phyloP scores from a whole-genome alignment of 768 basidiomycete species.

The Pleurotus tuoliensis region DNA sequence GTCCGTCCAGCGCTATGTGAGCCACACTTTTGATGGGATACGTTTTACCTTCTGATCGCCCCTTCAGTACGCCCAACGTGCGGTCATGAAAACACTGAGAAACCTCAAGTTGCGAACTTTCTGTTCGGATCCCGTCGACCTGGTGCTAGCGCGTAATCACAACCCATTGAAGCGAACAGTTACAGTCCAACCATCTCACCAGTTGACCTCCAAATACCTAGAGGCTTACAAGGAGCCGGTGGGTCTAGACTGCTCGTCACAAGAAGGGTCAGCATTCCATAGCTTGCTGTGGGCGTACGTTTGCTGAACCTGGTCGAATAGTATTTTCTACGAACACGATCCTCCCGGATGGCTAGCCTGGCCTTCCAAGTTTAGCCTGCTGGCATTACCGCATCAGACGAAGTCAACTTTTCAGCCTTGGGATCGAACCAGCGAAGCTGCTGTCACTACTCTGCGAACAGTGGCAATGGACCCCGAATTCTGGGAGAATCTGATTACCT shows the following conservation, averaged over 20 bases:
- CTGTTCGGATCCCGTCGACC: slow-evolving; percentile 47
- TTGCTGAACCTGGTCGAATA: slow-evolving; percentile 17
- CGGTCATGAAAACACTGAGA: slow-evolving; percentile 71
- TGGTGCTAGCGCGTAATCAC: slow-evolving; percentile 56
- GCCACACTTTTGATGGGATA: slow-evolving; percentile 15
- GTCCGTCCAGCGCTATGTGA: slow-evolving; percentile 51
- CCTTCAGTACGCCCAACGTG: slow-evolving; percentile 63
- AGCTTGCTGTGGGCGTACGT: background rate
- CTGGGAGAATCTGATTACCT: slow-evolving; percentile 66
- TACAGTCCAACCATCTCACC: slow-evolving; percentile 42
- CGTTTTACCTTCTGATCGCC: slow-evolving; percentile 3
- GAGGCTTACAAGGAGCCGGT: slow-evolving; percentile 50
- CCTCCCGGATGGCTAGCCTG: slow-evolving; percentile 71
- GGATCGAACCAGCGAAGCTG: slow-evolving; percentile 49
- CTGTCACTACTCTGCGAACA: slow-evolving; percentile 46
- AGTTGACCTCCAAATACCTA: slow-evolving; percentile 55
- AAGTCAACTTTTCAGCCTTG: slow-evolving; percentile 57
- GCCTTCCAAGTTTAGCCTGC: slow-evolving; percentile 41
- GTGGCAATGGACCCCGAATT: slow-evolving; percentile 45
- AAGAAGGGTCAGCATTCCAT: slow-evolving; percentile 40
- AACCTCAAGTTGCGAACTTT: slow-evolving; percentile 81
- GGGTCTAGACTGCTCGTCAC: slow-evolving; percentile 25
- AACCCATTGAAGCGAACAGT: slow-evolving; percentile 65
- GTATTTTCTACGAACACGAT: slow-evolving; percentile 53
- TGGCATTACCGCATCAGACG: slow-evolving; percentile 40